phyloP scores from a whole-genome alignment of 108 stramenopile genomes.

The Nannochloropsis granulata region DNA sequence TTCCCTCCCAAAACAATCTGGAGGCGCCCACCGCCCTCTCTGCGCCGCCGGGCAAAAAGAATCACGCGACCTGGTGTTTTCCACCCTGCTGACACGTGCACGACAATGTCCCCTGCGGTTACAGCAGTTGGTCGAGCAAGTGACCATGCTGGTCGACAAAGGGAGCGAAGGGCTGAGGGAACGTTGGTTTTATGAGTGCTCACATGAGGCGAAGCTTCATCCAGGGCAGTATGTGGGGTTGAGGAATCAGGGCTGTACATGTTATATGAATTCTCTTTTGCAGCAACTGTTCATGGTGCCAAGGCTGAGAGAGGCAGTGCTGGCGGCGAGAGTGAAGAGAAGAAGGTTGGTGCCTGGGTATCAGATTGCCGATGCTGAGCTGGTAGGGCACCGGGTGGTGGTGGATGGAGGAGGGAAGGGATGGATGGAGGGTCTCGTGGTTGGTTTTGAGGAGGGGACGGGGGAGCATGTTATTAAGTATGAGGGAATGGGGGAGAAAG shows the following conservation, averaged over 20 bases:
- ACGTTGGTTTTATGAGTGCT: slow-evolving; percentile 21
- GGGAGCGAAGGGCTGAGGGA: slow-evolving; percentile 4
- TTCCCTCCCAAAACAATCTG: background rate
- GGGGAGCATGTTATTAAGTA: slow-evolving; percentile 11
- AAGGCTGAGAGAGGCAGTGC: slow-evolving; percentile 46
- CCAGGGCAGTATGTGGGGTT: slow-evolving; percentile 51
- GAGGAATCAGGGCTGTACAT: slow-evolving; percentile 92
- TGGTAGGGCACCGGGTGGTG: slow-evolving; percentile 10
- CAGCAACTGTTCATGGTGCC: slow-evolving; percentile 94
- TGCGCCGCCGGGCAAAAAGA: slow-evolving; percentile 3
- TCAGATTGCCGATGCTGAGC: background rate
- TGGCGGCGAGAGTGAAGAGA: slow-evolving; percentile 4
- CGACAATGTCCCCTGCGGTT: background rate
- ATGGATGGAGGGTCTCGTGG: background rate
- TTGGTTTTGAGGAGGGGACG: background rate
- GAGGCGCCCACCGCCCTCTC: slow-evolving; percentile 10
- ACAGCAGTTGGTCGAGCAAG: background rate
- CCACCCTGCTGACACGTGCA: background rate
- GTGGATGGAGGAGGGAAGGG: slow-evolving; percentile 5
- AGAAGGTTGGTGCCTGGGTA: background rate
- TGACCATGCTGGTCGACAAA: background rate
- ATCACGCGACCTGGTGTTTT: background rate
- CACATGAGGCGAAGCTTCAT: slow-evolving; percentile 16
- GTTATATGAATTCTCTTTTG: slow-evolving; percentile 94
- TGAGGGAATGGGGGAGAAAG: slow-evolving; percentile 5